Evolutionary conservation across 2,329 filamentous ascomycete species (phyloP), one percentile per base, ranked within the genome.

Genomic region (Emericellopsis atlantica): DNA sequence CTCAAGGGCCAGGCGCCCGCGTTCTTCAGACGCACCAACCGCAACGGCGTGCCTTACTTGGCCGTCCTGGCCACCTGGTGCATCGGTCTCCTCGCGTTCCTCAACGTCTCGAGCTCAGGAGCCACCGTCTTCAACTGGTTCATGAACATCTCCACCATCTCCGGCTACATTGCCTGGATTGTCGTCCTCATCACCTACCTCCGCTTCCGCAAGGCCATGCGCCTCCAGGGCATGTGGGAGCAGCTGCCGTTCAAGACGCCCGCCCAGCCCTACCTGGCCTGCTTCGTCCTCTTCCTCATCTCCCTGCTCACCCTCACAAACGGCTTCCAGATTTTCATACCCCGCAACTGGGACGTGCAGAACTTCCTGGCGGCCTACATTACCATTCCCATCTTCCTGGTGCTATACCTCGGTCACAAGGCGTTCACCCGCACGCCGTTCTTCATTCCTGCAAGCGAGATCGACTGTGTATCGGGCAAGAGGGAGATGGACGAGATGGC

Each of bases 311-410:
- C 71, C 2, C 59, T 89, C 4, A 79, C 84, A 49, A 86, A 86
- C 50, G 84, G 83, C 1, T 90, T 88, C 59, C 72, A 79, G 31
- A 73, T 82, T 12, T 89, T 90, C 55, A 81, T 81, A 55, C 74
- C 76, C 0, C 61, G 66, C 7, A 66, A 78, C 23, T 90, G 79
- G 72, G 72, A 66, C 14, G 71, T 69, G 0, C 65, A 69, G 5
- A 67, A 67, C 49, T 92, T 92, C 51, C 44, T 81, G n/a, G 72
- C 74, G 0, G 69, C 61, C 50, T 87, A 79, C 50, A 66, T 84
- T 51, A 81, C 68, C 9, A 62, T 81, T 1, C 79, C 67, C 36
- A 72, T 70, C 48, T 83, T 84, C 56, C 47, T 77, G 2, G 57
- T 64, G 1, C 62, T 82, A 1, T 84, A 81, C 50, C 6, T 74